Conservation (phyloP, 2,329 filamentous ascomycete genomes). For the Exophiala phaeomuriformis region DNA sequence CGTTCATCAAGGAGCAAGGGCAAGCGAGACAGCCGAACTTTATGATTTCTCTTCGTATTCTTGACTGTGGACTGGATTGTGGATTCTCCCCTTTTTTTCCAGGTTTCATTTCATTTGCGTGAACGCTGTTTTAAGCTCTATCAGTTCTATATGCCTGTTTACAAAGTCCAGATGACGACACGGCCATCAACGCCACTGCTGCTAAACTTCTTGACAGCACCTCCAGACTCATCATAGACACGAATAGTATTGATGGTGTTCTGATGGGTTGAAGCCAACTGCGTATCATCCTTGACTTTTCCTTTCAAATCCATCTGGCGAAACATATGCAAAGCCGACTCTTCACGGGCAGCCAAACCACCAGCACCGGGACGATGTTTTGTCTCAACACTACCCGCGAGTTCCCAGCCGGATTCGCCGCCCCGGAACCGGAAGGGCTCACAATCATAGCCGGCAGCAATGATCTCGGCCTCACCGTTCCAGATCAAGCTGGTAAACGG, state of each 20-base stretch:
- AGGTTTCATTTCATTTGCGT: not conserved
- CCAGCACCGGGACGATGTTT: slow-evolving; percentile 51
- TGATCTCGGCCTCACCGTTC: slow-evolving; percentile 86
- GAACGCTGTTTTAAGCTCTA: not conserved
- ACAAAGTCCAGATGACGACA: slow-evolving; percentile 69
- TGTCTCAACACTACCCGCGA: slow-evolving; percentile 71
- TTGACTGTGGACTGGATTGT: too few relatives aligned
- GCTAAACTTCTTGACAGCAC: slow-evolving; percentile 69
- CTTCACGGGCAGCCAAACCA: slow-evolving; percentile 60
- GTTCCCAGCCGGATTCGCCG: slow-evolving; percentile 69
- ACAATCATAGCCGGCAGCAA: slow-evolving; percentile 74
- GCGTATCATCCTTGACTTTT: slow-evolving; percentile 82
- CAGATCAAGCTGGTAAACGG: slow-evolving; percentile 91
- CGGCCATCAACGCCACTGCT: slow-evolving; percentile 79
- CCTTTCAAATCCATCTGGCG: slow-evolving; percentile 97
- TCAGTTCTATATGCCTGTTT: slow-evolving; percentile 29
- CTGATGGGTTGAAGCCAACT: slow-evolving; percentile 91
- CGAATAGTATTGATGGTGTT: slow-evolving; percentile 88
- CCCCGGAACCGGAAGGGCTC: slow-evolving; percentile 88
- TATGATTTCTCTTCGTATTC: too few relatives aligned
- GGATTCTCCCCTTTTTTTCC: not conserved
- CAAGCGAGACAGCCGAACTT: too few relatives aligned
- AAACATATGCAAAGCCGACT: slow-evolving; percentile 97
- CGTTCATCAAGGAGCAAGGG: too few relatives aligned
- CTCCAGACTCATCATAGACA: slow-evolving; percentile 60